phyloP scores from a whole-genome alignment of 2,329 filamentous ascomycete genomes.

The Colletotrichum sp. region DNA sequence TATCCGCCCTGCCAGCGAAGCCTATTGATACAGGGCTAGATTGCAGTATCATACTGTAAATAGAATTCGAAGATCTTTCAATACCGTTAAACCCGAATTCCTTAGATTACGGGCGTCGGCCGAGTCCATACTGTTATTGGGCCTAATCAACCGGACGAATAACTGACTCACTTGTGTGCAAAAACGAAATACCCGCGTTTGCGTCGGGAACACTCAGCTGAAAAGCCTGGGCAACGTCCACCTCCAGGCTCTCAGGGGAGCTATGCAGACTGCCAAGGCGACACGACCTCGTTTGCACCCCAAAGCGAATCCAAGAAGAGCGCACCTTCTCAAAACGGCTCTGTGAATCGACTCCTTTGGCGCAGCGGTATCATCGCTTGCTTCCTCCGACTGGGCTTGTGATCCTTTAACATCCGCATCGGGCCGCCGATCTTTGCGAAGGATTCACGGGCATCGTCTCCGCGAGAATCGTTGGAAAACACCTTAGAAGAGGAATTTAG shows the following conservation, averaged over 20 bases:
- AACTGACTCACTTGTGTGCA: background rate
- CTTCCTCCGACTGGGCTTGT: background rate
- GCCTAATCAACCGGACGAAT: background rate
- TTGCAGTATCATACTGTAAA: background rate
- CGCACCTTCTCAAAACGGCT: background rate
- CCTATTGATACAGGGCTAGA: background rate
- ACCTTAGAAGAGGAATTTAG: accelerated
- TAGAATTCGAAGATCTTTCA: background rate
- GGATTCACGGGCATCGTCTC: background rate
- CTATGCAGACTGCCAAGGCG: background rate
- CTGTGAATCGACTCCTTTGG: background rate
- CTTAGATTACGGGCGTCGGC: background rate
- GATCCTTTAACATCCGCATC: background rate
- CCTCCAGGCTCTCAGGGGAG: background rate
- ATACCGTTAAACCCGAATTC: background rate
- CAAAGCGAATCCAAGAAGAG: background rate
- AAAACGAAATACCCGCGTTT: background rate
- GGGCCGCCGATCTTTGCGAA: background rate
- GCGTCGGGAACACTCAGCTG: background rate
- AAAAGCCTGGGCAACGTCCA: background rate
- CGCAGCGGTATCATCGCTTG: background rate
- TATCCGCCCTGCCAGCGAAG: background rate
- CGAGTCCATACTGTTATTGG: background rate
- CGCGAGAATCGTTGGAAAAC: accelerated
- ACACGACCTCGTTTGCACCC: background rate